Conservation (phyloP, 768 basidiomycete genomes). For the Megacollybia marginata region DNA sequence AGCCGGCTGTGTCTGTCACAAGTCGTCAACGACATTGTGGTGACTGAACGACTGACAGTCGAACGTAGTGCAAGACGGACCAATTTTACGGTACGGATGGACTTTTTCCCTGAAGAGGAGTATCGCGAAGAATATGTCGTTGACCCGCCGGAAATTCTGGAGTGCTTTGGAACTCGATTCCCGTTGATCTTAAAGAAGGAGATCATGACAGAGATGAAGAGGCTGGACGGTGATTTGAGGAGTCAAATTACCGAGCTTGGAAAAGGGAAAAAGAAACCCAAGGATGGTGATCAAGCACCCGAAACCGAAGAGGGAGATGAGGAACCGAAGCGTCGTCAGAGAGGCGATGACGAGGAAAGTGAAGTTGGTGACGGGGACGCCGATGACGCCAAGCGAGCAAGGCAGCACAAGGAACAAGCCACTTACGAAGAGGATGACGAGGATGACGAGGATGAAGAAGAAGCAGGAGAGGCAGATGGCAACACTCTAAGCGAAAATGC, state of each 20-base stretch:
- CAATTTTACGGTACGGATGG: conserved; percentile 72
- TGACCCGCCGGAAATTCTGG: conserved; percentile 61
- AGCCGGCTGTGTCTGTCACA: conserved; percentile 84
- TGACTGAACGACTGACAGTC: conserved; percentile 68
- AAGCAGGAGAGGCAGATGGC: conserved; percentile 31
- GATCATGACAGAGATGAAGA: conserved; percentile 80
- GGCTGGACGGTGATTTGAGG: conserved; percentile 70
- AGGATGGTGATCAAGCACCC: conserved; percentile 40
- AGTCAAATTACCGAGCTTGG: conserved; percentile 77
- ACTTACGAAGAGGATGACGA: conserved; percentile 73
- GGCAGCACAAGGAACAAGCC: conserved; percentile 65
- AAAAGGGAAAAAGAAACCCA: conserved; percentile 55
- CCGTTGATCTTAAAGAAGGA: conserved; percentile 79
- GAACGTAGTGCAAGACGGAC: conserved; percentile 67
- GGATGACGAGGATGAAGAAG: conserved; percentile 45
- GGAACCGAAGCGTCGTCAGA: conserved; percentile 20
- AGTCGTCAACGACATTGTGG: conserved; percentile 73
- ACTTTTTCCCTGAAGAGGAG: conserved; percentile 82
- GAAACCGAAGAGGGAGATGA: conserved; percentile 51
- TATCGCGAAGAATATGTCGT: conserved; percentile 81
- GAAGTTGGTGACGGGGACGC: conserved; percentile 81
- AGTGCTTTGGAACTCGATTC: conserved; percentile 66
- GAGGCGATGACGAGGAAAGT: conserved; percentile 56
- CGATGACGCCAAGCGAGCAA: conserved; percentile 66
- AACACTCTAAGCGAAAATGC: conserved; percentile 40